These are phyloP conservation scores for Termitomyces sp. DNA, from an alignment of 768 basidiomycete species.

Conservation along the genomic window DNA sequence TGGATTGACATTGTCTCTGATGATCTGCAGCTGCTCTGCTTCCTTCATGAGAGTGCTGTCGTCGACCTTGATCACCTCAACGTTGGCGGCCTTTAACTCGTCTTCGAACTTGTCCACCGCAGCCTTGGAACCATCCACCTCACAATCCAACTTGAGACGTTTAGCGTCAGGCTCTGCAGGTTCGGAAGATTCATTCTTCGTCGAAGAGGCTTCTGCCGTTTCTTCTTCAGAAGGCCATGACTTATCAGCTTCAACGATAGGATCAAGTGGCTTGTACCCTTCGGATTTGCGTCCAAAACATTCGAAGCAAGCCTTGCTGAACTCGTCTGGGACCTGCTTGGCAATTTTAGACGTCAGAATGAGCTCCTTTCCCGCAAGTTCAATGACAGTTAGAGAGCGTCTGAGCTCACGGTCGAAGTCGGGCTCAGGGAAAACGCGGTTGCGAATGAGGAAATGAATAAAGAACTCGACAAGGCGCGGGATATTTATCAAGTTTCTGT, in stretches of 20 bases:
- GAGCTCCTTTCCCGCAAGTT: conserved; percentile 41
- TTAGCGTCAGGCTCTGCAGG: conserved; percentile 11
- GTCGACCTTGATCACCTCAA: conserved; percentile 17
- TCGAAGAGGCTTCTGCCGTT: background rate
- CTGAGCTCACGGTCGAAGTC: conserved; percentile 38
- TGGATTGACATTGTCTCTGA: conserved; percentile 10
- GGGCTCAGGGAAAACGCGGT: conserved; percentile 44
- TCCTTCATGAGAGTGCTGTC: conserved; percentile 8
- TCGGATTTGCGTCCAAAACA: conserved; percentile 45
- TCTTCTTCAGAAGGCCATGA: background rate
- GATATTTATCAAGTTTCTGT: conserved; percentile 40
- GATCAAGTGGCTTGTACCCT: conserved; percentile 25
- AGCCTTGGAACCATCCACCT: conserved; percentile 4
- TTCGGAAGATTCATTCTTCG: background rate
- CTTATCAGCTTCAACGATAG: conserved; percentile 6
- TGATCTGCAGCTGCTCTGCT: conserved; percentile 6
- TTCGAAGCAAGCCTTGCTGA: conserved; percentile 41
- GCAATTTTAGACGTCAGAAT: conserved; percentile 42
- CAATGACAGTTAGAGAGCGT: conserved; percentile 36
- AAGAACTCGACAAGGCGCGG: conserved; percentile 59
- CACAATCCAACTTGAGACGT: conserved; percentile 10
- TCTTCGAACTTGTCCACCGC: conserved; percentile 29
- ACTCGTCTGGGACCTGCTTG: conserved; percentile 40
- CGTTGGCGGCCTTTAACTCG: conserved; percentile 29
- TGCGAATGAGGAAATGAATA: conserved; percentile 53